phyloP scores from a whole-genome alignment of 768 basidiomycete genomes.

The Tricholoma sp. region DNA sequence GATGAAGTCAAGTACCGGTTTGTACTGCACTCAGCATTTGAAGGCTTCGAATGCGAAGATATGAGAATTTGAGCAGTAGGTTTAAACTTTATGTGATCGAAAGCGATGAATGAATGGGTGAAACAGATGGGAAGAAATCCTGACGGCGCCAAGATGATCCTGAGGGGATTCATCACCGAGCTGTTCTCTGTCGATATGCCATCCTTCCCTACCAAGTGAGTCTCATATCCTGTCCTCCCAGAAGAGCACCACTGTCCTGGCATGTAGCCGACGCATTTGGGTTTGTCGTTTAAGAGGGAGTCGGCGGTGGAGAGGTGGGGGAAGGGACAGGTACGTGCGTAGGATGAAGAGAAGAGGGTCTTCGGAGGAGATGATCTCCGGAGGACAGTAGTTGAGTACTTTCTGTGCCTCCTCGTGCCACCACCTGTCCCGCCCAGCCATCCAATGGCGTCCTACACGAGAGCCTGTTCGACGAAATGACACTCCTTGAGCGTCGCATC shows the following conservation, averaged over 20 bases:
- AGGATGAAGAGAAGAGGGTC: slow-evolving; percentile 98
- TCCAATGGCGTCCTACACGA: slow-evolving; percentile 88
- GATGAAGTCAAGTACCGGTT: too few relatives aligned
- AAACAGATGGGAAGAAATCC: too few relatives aligned
- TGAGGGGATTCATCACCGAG: too few relatives aligned
- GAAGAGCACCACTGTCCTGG: slow-evolving; percentile 39
- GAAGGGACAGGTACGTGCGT: slow-evolving; percentile 75
- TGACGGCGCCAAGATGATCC: too few relatives aligned
- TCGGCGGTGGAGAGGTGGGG: slow-evolving; percentile 83
- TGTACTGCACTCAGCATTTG: too few relatives aligned
- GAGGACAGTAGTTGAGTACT: slow-evolving; percentile 85
- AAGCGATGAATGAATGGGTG: too few relatives aligned
- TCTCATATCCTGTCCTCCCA: too few relatives aligned
- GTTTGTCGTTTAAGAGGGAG: slow-evolving; percentile 74
- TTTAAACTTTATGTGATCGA: too few relatives aligned
- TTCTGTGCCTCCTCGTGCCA: slow-evolving; percentile 91
- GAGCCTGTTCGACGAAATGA: slow-evolving; percentile 82
- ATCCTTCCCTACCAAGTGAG: too few relatives aligned
- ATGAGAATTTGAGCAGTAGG: too few relatives aligned
- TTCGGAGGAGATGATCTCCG: slow-evolving; percentile 84
- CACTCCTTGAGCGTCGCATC: slow-evolving; percentile 86
- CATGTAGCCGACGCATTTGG: slow-evolving; percentile 94
- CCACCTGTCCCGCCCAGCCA: slow-evolving; percentile 84
- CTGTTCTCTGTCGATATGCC: too few relatives aligned
- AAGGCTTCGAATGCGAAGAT: too few relatives aligned